Base-by-base conservation (phyloP, 2,329 filamentous ascomycete species). In the Lomentospora prolificans region DNA sequence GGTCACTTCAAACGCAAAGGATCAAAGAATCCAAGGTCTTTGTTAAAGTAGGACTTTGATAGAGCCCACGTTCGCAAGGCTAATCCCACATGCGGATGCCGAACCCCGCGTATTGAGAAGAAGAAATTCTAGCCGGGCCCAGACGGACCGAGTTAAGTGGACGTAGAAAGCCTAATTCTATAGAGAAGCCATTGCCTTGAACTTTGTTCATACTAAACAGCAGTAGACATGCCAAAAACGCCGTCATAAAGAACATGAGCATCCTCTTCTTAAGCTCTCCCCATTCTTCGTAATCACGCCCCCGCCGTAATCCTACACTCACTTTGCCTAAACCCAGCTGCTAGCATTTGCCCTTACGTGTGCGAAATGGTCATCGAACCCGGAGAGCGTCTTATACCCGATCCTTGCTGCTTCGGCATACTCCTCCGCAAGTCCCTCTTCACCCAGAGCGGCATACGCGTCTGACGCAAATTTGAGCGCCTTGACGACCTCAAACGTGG, bases 401-500 rank as follows among this genome's bases (percentile, higher is more conserved):
- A 54, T 46, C 30, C 28, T 50, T 36, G 51, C 55, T 41, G 50
- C 55, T 28, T 54, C 55, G 6, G n/a, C 24, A 30, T 22, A 69
- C 30, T 62, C 59, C 5, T 33, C 51, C 0, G 65, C 64, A 57
- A 67, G 57, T 3, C 61, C 61, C n/a, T 54, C 53, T 27, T 64
- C 57, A 0, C 67, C 69, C 24, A 69, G 51, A 3, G 62, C 63
- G 10, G 36, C 56, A 36, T 68, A 66, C 3, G 68, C 65, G 33
- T 68, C 66, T 0, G 63, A 62, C 10, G 65, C 59, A 36, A 62
- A 59, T 55, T 64, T 62, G 22, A 71, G 57, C 3, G 65, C 66
- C 25, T 63, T 65, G 25, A 69, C 63, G 1, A 68, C 65, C 57
- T 71, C 69, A 2, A 70, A 66, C 14, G 67, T 68, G 58, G 68